phyloP scores from a whole-genome alignment of 2,329 filamentous ascomycete genomes.

The Colletotrichum nymphaeae region DNA sequence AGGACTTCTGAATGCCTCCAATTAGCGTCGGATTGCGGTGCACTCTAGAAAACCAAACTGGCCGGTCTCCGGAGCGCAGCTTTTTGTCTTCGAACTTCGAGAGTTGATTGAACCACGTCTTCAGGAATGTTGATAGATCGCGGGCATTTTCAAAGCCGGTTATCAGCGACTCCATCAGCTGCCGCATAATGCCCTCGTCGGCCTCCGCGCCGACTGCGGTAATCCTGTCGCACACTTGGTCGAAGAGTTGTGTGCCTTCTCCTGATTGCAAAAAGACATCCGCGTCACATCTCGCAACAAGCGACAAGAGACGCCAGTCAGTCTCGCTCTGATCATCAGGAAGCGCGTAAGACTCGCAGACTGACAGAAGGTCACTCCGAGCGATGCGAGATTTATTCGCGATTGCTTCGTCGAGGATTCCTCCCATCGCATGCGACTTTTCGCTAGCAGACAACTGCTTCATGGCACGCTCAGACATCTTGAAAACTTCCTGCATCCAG shows the following conservation, averaged over 20 bases:
- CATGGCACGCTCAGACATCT: slow-evolving; percentile 43
- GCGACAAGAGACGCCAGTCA: slow-evolving; percentile 57
- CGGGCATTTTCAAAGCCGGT: slow-evolving; percentile 57
- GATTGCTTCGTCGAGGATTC: slow-evolving; percentile 47
- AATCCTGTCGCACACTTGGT: slow-evolving; percentile 52
- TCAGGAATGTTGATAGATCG: slow-evolving; percentile 58
- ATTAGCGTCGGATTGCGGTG: slow-evolving; percentile 24
- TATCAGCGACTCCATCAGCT: slow-evolving; percentile 55
- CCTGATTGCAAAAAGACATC: slow-evolving; percentile 56
- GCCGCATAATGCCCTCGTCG: slow-evolving; percentile 41
- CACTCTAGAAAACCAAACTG: slow-evolving; percentile 42
- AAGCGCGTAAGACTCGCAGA: slow-evolving; percentile 57
- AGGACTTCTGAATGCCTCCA: slow-evolving; percentile 51
- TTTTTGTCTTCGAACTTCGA: slow-evolving; percentile 44
- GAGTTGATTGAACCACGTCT: slow-evolving; percentile 58
- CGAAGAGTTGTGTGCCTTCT: slow-evolving; percentile 52
- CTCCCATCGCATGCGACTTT: slow-evolving; percentile 41
- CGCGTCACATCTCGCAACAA: slow-evolving; percentile 56
- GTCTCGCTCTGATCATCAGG: slow-evolving; percentile 40
- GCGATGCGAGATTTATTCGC: slow-evolving; percentile 47
- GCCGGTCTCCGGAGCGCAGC: slow-evolving; percentile 24
- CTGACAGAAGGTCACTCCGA: slow-evolving; percentile 51
- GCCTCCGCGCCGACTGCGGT: slow-evolving; percentile 29
- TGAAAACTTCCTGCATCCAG: slow-evolving; percentile 54
- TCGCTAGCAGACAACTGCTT: slow-evolving; percentile 36